Conservation (phyloP, 768 basidiomycete genomes). For the Suillus subalutaceus region DNA sequence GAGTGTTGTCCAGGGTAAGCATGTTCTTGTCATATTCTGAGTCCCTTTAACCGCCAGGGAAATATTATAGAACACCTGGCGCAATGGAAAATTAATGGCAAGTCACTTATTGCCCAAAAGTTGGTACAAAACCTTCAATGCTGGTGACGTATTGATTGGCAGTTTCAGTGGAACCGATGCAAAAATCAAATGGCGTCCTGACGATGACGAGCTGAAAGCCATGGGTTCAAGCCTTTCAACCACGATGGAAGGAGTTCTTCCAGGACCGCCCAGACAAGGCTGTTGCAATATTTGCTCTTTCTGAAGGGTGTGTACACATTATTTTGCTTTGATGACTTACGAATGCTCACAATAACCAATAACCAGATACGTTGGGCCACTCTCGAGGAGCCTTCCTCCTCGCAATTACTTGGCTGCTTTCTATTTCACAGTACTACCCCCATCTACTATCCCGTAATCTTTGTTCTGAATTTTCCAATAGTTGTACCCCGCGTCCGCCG, state of each 20-base stretch:
- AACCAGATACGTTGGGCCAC: no score
- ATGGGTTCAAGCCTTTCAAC: slow-evolving; percentile 24
- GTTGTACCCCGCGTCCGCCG: no score
- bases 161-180: slow-evolving; percentile 20
- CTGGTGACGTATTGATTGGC: background rate
- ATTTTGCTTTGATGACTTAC: background rate
- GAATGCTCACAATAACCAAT: no score
- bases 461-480: no score
- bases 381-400: no score
- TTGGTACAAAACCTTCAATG: slow-evolving; percentile 23
- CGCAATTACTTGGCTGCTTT: no score
- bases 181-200: slow-evolving; percentile 28
- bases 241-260: slow-evolving; percentile 25
- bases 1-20: slow-evolving; percentile 44
- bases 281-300: slow-evolving; percentile 5
- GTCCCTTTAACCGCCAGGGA: background rate
- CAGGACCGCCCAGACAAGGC: slow-evolving; percentile 25
- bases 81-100: slow-evolving; percentile 39
- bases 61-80: slow-evolving; percentile 18
- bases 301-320: slow-evolving; percentile 4
- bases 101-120: slow-evolving; percentile 57
- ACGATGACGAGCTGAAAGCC: slow-evolving; percentile 20
- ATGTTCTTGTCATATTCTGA: slow-evolving; percentile 12
- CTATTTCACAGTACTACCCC: no score
- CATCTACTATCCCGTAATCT: no score